Evolutionary conservation across 495 filamentous ascomycete species (phyloP), one percentile per base, ranked within the genome.

Genomic region (Bathelium albidoporum): DNA sequence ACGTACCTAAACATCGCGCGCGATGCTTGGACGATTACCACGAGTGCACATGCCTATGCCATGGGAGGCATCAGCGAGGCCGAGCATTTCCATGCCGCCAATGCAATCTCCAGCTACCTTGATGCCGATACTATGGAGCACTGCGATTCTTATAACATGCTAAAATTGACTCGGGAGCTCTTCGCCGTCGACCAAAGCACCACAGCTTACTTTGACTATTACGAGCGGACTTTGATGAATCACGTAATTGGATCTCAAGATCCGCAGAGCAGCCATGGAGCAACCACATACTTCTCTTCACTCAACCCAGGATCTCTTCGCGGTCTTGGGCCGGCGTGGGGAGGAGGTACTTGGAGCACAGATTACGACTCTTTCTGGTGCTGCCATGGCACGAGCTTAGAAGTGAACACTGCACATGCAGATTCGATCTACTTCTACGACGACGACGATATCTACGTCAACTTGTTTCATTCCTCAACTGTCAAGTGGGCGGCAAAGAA

Each of bases 111-210:
- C 9, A 32, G 26, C 32, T 75, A 73, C 29, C 65, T 77, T 22
- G 61, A 20, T 12, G 61, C 60, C 14, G 75, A 77, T 60, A 75
- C 73, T 7, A 69, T 66, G 58, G 75, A 77, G 66, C 63, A 61
- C 2, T 77, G 75, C 70, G 75, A 77, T 59, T 74, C 74, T 22
- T 75, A 75, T 65, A 77, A 77, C 60, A 64, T 77, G 75, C 67
- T 77, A 16, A 75, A 74, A 61, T 64, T 77, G n/a, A 77, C 75
- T 1, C 69, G 75, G 14, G 75, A 77, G 31, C 67, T 77, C 20
- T 77, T 65, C 64, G 49, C 65, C 9, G 61, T 69, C 22, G 66
- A 71, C 31, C 69, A 73, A 2, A 64, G 59, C 39, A 65, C 59
- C n/a, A 70, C 72, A 10, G 41, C 62, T 24, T 74, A 77, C 63